phyloP scores from a whole-genome alignment of 2,329 filamentous ascomycete species.

The Biscogniauxia mediterranea region DNA sequence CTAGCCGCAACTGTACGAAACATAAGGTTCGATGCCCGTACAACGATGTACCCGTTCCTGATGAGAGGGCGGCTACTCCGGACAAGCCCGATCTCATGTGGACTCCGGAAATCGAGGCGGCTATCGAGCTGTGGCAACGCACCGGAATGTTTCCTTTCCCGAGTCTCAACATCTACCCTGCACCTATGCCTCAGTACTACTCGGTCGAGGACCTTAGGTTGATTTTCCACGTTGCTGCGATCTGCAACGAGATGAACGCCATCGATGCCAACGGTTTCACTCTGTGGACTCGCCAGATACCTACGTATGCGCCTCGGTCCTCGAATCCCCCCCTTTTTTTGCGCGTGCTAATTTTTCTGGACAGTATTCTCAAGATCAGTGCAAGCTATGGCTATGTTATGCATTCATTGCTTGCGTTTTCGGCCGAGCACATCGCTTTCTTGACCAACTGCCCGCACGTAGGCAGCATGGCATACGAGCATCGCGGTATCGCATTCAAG shows the following conservation, averaged over 20 bases:
- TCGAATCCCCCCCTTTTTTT: constrained; percentile 9
- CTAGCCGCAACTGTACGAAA: constrained; percentile 95
- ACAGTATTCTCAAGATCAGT: constrained; percentile 77
- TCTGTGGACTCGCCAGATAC: constrained; percentile 89
- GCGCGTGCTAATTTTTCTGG: constrained; percentile 23
- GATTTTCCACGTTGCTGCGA: constrained; percentile 84
- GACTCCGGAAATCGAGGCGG: constrained; percentile 79
- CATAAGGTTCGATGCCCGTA: constrained; percentile 98
- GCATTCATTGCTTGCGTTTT: constrained; percentile 88
- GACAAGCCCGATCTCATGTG: constrained; percentile 73
- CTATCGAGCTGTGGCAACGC: constrained; percentile 78
- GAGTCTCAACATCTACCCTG: constrained; percentile 73
- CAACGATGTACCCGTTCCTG: constrained; percentile 76
- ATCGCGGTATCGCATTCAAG: constrained; percentile 80
- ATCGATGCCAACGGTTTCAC: constrained; percentile 81
- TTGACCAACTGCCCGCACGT: constrained; percentile 82
- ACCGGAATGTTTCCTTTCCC: constrained; percentile 85
- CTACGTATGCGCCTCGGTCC: constrained; percentile 66
- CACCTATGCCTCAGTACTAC: constrained; percentile 69
- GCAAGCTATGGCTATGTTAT: constrained; percentile 85
- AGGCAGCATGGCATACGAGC: constrained; percentile 84
- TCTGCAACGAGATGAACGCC: constrained; percentile 78
- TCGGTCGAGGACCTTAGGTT: constrained; percentile 78
- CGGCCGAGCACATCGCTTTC: constrained; percentile 92
- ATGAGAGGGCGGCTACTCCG: constrained; percentile 60